Base-by-base conservation (phyloP, 2,329 filamentous ascomycete genomes). In the Diaporthe sp. region DNA sequence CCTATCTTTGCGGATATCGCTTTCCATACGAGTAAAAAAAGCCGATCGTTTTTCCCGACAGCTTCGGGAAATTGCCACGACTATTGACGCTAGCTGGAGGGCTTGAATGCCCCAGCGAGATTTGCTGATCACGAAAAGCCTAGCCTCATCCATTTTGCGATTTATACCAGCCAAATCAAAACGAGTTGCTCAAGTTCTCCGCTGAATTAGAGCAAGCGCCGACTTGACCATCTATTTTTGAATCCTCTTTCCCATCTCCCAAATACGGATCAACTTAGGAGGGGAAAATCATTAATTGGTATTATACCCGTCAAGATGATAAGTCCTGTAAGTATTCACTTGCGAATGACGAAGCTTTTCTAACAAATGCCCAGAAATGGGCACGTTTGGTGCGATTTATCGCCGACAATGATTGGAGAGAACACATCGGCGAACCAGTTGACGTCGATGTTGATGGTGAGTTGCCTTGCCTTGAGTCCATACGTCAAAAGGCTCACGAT, bases 301-400 rank as follows among this genome's bases (percentile, higher is more conserved):
- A 9, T n/a, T 6, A n/a, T 0, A 6, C 15, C 28, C 4, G 7
- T 25, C n/a, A 50, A n/a, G 9, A 66, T 66, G 61, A 50, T 50
- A 25, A 10, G 6, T 17, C 61, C 61, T 6, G 61, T 66, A 35
- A 66, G 61, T 12, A 40, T 42, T 12, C 42, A 25, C 12, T 3
- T 2, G 12, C n/a, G 9, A 12, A n/a, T 33, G 19, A 66, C 19
- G 42, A 60, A 17, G 30, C 13, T n/a, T n/a, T 25, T n/a, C 61
- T 66, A 9, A 66, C 60, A 4, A 12, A 10, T n/a, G 17, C 35
- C 22, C 30, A 71, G 69, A 71, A 47, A 30, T 73, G 71, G 71
- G 55, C 64, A 19, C 71, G 71, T n/a, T 42, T 73, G 35, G 61
- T 73, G 45, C 71, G 71, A 17, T 73, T 73, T 50, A 68, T 73